Evolutionary conservation across 129 eudicot species (phyloP), one percentile per base, ranked within the genome.

Genomic region (Escallonia rubra): DNA sequence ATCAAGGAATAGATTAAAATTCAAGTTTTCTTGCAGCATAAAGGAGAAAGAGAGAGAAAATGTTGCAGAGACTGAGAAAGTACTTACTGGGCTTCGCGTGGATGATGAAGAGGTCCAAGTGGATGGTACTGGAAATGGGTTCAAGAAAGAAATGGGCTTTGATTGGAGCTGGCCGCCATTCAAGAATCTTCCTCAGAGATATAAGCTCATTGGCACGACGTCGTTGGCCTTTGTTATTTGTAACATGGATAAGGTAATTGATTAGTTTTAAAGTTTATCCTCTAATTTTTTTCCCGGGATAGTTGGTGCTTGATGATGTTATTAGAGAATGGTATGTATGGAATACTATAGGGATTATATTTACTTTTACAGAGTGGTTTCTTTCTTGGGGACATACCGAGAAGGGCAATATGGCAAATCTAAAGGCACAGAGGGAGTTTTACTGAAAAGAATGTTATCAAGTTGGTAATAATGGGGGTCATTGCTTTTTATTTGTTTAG

Each of bases 171-270:
- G 90, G 96, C 85, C 88, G 6, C 96, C 96, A 43, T 91, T 95
- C 96, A 86, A 82, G 71, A 79, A 81, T 73, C 78, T 89, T 38
- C 99, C 99, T 56, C 83, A 65, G 38, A 86, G 96, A 81, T 93
- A 93, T 76, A 89, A 86, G 76, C 86, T 93, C 16, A 81, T 93
- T 72, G 99, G 96, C 41, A 86, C 96, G n/a, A 86, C 96, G 39
- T 86, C 99, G 13, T 75, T 89, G 66, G 99, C 99, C 58, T 93
- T 89, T 76, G 88, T 93, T 75, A 74, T 93, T 50, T 93, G 98
- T 74, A 93, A 93, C 77, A 93, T 93, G 96, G 98, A 93, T 75
- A 93, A 93, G 95, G 96, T 93, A 76, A 72, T 10, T 3, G 45
- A 7, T 3, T 66, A 38, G 16, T 50, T 50, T 5, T 50, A 23